Base-by-base conservation (phyloP, 306 rosid species). In the Cyamopsis tetragonoloba region DNA sequence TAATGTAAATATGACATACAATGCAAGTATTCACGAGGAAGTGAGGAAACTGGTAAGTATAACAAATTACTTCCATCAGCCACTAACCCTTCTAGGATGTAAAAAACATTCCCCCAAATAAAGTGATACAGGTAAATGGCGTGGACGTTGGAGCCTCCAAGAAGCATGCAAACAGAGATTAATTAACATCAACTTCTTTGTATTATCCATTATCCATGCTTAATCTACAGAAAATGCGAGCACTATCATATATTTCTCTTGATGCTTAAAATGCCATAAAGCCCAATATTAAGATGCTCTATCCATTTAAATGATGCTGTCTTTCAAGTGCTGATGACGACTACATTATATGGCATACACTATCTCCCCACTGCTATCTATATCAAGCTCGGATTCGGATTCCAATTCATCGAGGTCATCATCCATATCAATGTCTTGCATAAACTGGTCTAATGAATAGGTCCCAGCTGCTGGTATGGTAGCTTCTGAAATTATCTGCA, bases 281-380 rank as follows among this genome's bases (percentile, higher is more conserved):
- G 71, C 60, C 10, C 71, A 34, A 24, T 6, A 24, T 22, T 37
- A 60, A 47, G 44, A 55, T 43, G 67, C 35, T 35, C 14, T 54
- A n/a, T n/a, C 53, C 46, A 27, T 44, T 53, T 20, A 22, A 38
- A 54, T n/a, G n/a, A 74, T 63, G 51, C 3, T 22, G 65, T 26
- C 38, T 54, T 63, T 58, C 50, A 43, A 54, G 17, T 43, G 51
- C 63, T 18, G n/a, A 59, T 22, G 14, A 64, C 8, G 19, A 31
- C 19, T 53, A 32, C 31, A 53, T 73, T 71, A 86, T 42, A 88
- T 75, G 32, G 97, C 97, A 78, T 86, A 91, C 58, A 91, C 92
- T 54, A 91, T 91, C 77, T 91, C 96, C 65, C 89, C 97, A 26
- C 97, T 91, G 82, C 96, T 91, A 68, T 91, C 97, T 13, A 88